Base-by-base conservation (phyloP, 2,329 filamentous ascomycete genomes). In the Botryotinia narcissicola region DNA sequence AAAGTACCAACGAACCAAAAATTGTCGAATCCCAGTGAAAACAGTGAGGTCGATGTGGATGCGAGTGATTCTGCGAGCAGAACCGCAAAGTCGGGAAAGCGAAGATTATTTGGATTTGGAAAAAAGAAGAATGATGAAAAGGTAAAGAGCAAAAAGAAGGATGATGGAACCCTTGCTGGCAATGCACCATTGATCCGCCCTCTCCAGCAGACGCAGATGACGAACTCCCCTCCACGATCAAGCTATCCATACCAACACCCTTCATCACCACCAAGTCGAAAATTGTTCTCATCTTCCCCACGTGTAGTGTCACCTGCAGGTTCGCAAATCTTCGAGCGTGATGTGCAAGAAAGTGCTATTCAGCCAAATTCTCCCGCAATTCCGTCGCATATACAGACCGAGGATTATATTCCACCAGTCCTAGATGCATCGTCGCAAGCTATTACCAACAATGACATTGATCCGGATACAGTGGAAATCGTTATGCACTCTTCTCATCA, bases 381-480 rank as follows among this genome's bases (percentile, higher is more conserved):
- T 75, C 95, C 95, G 4, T 91, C 93, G 12, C 95, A 98, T 80
- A 97, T 98, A 79, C 90, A 95, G 78, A 97, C 94, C 12, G 95
- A 98, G 82, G 95, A 98, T 83, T 89, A 95, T 81, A 98, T 98
- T 77, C 95, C 95, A 12, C 89, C 95, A 0, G 95, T 97, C 20
- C 87, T 98, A 66, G 94, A 97, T 81, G 95, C 95, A 70, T 95
- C 94, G 3, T 97, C 94, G 60, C 90, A 95, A 79, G 94, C 95
- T 73, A 97, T 98, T 79, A 98, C 95, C 20, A 94, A 97, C 82
- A 86, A 90, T 77, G 90, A 91, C 73, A 87, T 98, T 69, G 92
- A 96, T 81, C 94, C 94, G 7, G 94, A 98, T 81, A 89, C 91
- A 37, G 95, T 98, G 71, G 94, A 98, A 84, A 98, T 98, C 81